phyloP scores from a whole-genome alignment of 2,329 filamentous ascomycete species.

The Hypoxylon sp. region DNA sequence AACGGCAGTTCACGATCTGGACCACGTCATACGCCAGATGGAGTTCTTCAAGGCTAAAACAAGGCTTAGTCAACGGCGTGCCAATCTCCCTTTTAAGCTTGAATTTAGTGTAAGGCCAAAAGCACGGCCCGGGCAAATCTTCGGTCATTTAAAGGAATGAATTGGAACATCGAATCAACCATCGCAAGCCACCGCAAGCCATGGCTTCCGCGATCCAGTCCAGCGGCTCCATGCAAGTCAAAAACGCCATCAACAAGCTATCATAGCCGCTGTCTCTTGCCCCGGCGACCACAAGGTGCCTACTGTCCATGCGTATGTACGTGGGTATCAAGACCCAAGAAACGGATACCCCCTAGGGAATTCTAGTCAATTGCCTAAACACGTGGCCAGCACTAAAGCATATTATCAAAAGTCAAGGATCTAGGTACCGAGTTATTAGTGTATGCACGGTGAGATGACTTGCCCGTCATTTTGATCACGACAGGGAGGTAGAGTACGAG shows the following conservation, averaged over 20 bases:
- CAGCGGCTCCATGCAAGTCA: constrained; percentile 37
- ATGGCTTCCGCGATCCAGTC: constrained; percentile 32
- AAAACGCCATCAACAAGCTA: constrained; percentile 27
- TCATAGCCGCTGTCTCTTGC: constrained; percentile 22
- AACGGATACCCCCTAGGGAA: constrained; percentile 16
- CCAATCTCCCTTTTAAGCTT: constrained; percentile 45
- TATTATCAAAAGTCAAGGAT: constrained; percentile 22
- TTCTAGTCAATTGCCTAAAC: constrained; percentile 39
- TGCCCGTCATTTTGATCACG: constrained; percentile 38
- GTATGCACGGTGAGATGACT: constrained; percentile 34
- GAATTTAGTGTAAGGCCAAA: constrained; percentile 41
- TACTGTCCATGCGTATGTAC: not conserved
- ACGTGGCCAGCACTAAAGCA: constrained; percentile 37
- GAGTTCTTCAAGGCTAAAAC: constrained; percentile 42
- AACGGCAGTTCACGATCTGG: constrained; percentile 37
- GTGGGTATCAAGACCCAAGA: constrained; percentile 9
- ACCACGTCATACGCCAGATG: constrained; percentile 39
- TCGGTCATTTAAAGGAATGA: constrained; percentile 50
- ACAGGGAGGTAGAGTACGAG: constrained; percentile 20
- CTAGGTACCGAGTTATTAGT: constrained; percentile 37
- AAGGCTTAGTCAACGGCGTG: constrained; percentile 44
- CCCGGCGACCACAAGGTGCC: constrained; percentile 18
- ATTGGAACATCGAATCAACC: constrained; percentile 48
- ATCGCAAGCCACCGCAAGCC: constrained; percentile 39
- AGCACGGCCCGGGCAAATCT: constrained; percentile 49